phyloP scores from a whole-genome alignment of 1,284 basidiomycete genomes.

The Ustilago vetiveriae region DNA sequence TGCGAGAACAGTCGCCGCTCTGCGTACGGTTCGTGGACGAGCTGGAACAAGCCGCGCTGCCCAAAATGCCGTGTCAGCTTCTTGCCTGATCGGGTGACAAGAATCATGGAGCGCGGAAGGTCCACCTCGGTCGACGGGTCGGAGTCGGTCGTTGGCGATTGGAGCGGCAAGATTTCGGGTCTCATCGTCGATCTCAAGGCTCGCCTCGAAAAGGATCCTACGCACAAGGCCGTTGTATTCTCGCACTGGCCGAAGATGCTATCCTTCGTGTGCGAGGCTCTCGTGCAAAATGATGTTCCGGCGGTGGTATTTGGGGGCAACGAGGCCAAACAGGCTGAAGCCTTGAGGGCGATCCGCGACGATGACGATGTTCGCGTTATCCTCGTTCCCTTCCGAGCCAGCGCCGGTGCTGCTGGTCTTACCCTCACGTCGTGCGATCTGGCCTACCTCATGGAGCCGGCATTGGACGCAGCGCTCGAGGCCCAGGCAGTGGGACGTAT shows the following conservation, averaged over 20 bases:
- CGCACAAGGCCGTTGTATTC: constrained; percentile 51
- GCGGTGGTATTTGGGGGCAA: constrained; percentile 42
- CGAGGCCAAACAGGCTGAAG: constrained; percentile 30
- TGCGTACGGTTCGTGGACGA: background rate
- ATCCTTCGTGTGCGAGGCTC: constrained; percentile 33
- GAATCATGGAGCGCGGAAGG: constrained; percentile 35
- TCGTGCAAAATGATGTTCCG: constrained; percentile 35
- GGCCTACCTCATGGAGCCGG: constrained; percentile 52
- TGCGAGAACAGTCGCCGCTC: constrained; percentile 18
- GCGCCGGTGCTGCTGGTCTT: constrained; percentile 54
- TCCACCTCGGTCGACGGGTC: constrained; percentile 14
- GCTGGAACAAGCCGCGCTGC: constrained; percentile 10
- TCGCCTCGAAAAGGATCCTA: constrained; percentile 27
- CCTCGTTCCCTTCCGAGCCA: constrained; percentile 46
- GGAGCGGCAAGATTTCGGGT: constrained; percentile 53
- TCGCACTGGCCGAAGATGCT: constrained; percentile 53
- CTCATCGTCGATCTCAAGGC: constrained; percentile 40
- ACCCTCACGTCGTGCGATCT: constrained; percentile 50
- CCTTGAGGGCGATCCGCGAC: constrained; percentile 46
- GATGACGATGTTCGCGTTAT: constrained; percentile 40
- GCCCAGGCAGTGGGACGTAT: constrained; percentile 48
- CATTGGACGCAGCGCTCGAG: constrained; percentile 45
- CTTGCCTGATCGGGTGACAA: constrained; percentile 23
- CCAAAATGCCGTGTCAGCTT: constrained; percentile 39
- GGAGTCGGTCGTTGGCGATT: constrained; percentile 30